These are phyloP conservation scores for Collybiopsis confluens DNA, from an alignment of 768 basidiomycete species.

Conservation along the genomic window DNA sequence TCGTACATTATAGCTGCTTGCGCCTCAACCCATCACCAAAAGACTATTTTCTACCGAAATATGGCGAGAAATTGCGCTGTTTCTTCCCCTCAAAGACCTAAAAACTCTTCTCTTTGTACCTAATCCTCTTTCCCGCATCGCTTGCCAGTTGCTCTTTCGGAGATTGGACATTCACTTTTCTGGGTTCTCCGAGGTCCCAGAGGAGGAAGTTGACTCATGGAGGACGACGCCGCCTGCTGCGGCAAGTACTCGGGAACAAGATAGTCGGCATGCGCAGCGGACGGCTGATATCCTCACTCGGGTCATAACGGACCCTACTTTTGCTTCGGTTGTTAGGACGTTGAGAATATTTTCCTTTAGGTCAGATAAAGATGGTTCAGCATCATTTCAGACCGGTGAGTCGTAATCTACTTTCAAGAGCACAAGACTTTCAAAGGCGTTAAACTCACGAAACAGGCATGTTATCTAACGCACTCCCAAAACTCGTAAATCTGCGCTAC, in stretches of 20 bases:
- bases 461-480: slow-evolving; percentile 65
- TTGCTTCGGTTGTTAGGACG: slow-evolving; percentile 54
- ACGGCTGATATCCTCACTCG: slow-evolving; percentile 69
- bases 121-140: slow-evolving; percentile 62
- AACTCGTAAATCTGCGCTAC: slow-evolving; percentile 53
- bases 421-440: too few species aligned
- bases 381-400: slow-evolving; percentile 64
- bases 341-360: slow-evolving; percentile 55
- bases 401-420: not conserved
- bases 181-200: slow-evolving; percentile 23
- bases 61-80: slow-evolving; percentile 65
- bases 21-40: slow-evolving; percentile 32
- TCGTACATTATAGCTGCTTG: slow-evolving; percentile 11
- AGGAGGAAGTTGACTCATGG: slow-evolving; percentile 20
- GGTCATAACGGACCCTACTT: slow-evolving; percentile 55
- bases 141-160: slow-evolving; percentile 62
- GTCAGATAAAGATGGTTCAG: slow-evolving; percentile 41
- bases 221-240: slow-evolving; percentile 1
- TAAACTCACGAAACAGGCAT: slow-evolving; percentile 39
- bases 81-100: slow-evolving; percentile 60
- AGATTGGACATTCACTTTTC: slow-evolving; percentile 63
- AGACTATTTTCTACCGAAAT: slow-evolving; percentile 64
- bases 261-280: slow-evolving; percentile 54
- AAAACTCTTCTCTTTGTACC: slow-evolving; percentile 62
- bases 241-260: slow-evolving; percentile 28